Base-by-base conservation (phyloP, 176 grass and related monocot genomes). In the Phyllostachys edulis region DNA sequence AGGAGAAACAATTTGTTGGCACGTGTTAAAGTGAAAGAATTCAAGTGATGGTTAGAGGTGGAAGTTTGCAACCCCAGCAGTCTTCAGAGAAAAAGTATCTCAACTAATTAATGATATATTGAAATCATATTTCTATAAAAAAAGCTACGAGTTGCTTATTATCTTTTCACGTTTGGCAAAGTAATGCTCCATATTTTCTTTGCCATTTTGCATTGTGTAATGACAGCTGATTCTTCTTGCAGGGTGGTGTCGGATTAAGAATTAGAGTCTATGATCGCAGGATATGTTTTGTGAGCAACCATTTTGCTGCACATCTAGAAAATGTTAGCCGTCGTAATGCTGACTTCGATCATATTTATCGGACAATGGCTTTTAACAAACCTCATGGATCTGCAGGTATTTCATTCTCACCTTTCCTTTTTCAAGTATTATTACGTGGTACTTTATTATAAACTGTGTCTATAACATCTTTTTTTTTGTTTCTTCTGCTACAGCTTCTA, bases 241-340 rank as follows among this genome's bases (percentile, higher is more conserved):
- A 97, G 95, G 95, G 95, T 93, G 92, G 90, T 64, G 92, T 94
- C 8, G 90, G 95, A 55, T 88, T 97, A 88, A 97, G 90, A 87
- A 97, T 97, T 78, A 93, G 90, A 87, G 89, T 97, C 41, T 92
- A 94, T 67, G 86, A 94, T 82, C 90, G 89, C 73, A 83, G 78
- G 55, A 91, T 94, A 77, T 97, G 95, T 86, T 97, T 97, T 76
- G 87, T 94, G 64, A 97, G 88, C 63, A 94, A 91, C 78, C 95
- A 97, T 93, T 98, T 93, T 88, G 92, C 95, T 64, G 89, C 95
- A 79, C 92, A 93, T 91, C 89, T 87, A 78, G 95, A 91, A 86
- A 94, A 94, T 3, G 80, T 98, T 86, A 87, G 84, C 80, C 84
- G 91, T 23, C 85, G 87, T 69, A 94, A 97, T 90, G 90, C 88